Evolutionary conservation across 345 rosid species (phyloP), one percentile per base, ranked within the genome.

Genomic region (Eucalyptus cloeziana): DNA sequence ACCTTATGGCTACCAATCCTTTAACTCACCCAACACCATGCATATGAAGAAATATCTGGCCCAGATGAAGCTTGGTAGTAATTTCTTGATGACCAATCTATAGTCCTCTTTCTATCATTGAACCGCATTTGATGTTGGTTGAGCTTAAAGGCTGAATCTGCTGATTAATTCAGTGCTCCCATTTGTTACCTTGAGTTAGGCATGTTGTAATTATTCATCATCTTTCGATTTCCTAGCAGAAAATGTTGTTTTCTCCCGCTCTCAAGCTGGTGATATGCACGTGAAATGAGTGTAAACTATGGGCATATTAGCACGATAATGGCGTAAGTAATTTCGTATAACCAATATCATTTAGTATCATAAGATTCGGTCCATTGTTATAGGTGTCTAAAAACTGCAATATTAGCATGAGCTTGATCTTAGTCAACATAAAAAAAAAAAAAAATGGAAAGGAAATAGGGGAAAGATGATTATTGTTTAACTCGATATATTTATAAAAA

Each of bases 211-310:
- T 58, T 31, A 24, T 14, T 89, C 5, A 60, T 85, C 10, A 13
- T n/a, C 21, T 37, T 44, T 60, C 27, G 25, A 13, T 37, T 88
- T 85, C 86, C 88, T 88, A 92, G 93, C 91, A 97, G 99, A 94
- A 90, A 89, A 90, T 90, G 88, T 91, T 97, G 64, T 93, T 94
- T 88, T 93, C 96, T 31, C 95, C 93, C 8, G 92, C 92, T 76
- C 62, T 94, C 88, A 94, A 92, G 90, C 93, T 96, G 88, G 95
- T 17, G 21, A 16, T 51, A 51, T 16, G 21, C 54, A 51, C 21
- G 1, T 3, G 1, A 51, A 51, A 51, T 51, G 54, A 51, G 54
- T 17, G 22, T 51, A 17, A 51, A 51, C 54, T 51, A 51, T 51
- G 1, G 22, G 54, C 54, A 51, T 51, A 51, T 16, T 16, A 1